Percentiles rank a stretch among this genome's conserved stretches.
phyloP scores from a whole-genome alignment of 2,329 filamentous ascomycete genomes.

The Mycogone perniciosa region DNA sequence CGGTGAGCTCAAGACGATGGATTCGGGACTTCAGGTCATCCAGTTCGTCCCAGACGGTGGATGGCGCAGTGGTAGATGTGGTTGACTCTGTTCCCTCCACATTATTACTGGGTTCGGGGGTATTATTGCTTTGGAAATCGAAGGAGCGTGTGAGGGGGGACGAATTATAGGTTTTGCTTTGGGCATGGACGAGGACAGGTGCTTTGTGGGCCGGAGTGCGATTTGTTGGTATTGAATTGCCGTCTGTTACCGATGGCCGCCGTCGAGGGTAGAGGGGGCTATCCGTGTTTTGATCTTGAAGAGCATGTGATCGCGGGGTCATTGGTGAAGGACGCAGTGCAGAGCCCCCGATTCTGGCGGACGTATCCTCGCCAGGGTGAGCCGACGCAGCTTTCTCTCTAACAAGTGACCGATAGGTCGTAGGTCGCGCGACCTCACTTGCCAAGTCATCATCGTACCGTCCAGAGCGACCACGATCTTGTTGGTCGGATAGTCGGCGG shows the following conservation, averaged over 20 bases:
- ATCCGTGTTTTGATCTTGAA: constrained; percentile 37
- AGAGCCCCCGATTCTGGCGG: constrained; percentile 28
- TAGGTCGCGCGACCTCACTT: constrained; percentile 34
- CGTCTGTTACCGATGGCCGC: constrained; percentile 44
- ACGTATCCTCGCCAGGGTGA: constrained; percentile 32
- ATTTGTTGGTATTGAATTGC: constrained; percentile 31
- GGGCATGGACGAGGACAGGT: constrained; percentile 16
- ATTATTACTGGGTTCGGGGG: constrained; percentile 30
- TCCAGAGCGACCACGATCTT: constrained; percentile 34
- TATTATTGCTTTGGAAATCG: constrained; percentile 26
- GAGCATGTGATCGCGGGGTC: constrained; percentile 42
- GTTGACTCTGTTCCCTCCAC: constrained; percentile 77
- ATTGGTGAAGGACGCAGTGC: constrained; percentile 38
- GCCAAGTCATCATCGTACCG: constrained; percentile 41
- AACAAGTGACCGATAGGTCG: constrained; percentile 38
- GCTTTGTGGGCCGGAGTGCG: constrained; percentile 40
- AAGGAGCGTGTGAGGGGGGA: constrained; percentile 49
- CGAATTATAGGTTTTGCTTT: constrained; percentile 44
- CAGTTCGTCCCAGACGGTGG: constrained; percentile 95
- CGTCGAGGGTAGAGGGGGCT: constrained; percentile 25
- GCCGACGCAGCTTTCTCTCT: constrained; percentile 28
- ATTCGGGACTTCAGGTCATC: constrained; percentile 94
- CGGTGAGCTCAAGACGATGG: constrained; percentile 79
- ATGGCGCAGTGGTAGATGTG: constrained; percentile 79
- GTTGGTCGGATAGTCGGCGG: constrained; percentile 52